A percentile compares a stretch with the other conserved stretches of the same genome.
These are phyloP conservation scores for Trypanosoma melophagium DNA, from an alignment of 208 protist species.

Conservation along the genomic window DNA sequence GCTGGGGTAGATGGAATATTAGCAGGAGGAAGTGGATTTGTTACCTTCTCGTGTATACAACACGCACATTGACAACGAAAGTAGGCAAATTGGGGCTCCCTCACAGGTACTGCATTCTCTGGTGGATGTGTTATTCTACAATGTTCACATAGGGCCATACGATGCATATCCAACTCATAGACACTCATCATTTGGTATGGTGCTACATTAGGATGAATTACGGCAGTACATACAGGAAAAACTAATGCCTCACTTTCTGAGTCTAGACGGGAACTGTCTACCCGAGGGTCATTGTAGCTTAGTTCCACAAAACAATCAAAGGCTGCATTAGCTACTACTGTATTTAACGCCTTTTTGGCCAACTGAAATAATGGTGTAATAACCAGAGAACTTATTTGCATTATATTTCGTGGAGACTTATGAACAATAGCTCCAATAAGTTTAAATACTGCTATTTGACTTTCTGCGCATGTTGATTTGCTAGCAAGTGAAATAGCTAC, in stretches of 20 bases:
- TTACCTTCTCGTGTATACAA: conserved; percentile 1
- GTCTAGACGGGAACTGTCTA: background rate
- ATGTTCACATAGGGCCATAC: conserved; percentile 46
- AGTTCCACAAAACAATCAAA: conserved; percentile 72
- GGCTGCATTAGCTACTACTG: conserved; percentile 49
- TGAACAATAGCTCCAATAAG: conserved; percentile 38
- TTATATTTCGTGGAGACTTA: conserved; percentile 53
- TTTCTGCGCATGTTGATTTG: conserved; percentile 42
- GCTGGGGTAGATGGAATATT: conserved; percentile 40
- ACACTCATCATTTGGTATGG: conserved; percentile 58
- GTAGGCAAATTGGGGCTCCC: conserved; percentile 52
- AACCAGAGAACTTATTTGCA: conserved; percentile 41
- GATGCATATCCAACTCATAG: conserved; percentile 35
- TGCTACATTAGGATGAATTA: conserved; percentile 28
- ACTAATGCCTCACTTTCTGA: conserved; percentile 9
- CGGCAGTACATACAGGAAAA: conserved; percentile 27
- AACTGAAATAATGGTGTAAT: conserved; percentile 42
- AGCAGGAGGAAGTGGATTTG: conserved; percentile 24
- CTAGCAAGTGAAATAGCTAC: conserved; percentile 46
- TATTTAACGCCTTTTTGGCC: conserved; percentile 34
- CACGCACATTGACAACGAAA: conserved; percentile 59
- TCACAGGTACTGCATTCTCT: conserved; percentile 14
- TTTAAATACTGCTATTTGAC: conserved; percentile 52
- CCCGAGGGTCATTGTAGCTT: conserved; percentile 57
- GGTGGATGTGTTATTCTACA: conserved; percentile 60